phyloP scores from a whole-genome alignment of 1,284 basidiomycete genomes.

The Microbotryum saponariae region DNA sequence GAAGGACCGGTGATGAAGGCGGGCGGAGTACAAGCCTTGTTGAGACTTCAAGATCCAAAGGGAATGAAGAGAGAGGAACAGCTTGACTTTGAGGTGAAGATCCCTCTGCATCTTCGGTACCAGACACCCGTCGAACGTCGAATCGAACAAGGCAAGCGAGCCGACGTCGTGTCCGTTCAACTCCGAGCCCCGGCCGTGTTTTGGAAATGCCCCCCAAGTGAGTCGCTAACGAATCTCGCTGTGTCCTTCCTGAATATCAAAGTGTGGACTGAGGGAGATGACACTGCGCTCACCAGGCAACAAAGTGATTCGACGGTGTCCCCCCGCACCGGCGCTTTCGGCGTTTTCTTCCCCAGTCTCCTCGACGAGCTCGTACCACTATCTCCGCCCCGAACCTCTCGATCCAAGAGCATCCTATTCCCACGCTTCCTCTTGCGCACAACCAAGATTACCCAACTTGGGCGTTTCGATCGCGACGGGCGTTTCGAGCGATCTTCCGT shows the following conservation, averaged over 20 bases:
- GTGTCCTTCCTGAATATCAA: not conserved
- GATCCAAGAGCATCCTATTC: not conserved
- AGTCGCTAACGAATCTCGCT: not conserved
- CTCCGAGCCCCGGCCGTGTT: slow-evolving; percentile 23
- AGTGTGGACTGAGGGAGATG: not conserved
- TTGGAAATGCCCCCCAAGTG: slow-evolving; percentile 22
- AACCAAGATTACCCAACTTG: not conserved
- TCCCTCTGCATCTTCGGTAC: slow-evolving; percentile 33
- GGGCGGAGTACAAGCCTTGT: slow-evolving; percentile 1
- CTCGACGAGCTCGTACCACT: not conserved
- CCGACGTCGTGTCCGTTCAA: slow-evolving; percentile 11
- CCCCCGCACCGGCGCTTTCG: not conserved
- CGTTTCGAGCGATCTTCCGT: not conserved
- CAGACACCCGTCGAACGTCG: slow-evolving; percentile 15
- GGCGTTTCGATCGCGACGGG: not conserved
- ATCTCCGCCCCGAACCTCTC: not conserved
- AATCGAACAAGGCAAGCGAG: not conserved
- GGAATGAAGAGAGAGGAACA: not conserved
- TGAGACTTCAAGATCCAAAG: slow-evolving; percentile 9
- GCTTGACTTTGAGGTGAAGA: slow-evolving; percentile 5
- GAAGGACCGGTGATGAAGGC: slow-evolving; percentile 23
- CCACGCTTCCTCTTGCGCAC: not conserved
- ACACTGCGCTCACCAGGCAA: not conserved
- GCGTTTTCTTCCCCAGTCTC: not conserved
- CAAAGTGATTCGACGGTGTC: too few species aligned